Base-by-base conservation (phyloP, 768 basidiomycete species). In the Podaxis sp. region DNA sequence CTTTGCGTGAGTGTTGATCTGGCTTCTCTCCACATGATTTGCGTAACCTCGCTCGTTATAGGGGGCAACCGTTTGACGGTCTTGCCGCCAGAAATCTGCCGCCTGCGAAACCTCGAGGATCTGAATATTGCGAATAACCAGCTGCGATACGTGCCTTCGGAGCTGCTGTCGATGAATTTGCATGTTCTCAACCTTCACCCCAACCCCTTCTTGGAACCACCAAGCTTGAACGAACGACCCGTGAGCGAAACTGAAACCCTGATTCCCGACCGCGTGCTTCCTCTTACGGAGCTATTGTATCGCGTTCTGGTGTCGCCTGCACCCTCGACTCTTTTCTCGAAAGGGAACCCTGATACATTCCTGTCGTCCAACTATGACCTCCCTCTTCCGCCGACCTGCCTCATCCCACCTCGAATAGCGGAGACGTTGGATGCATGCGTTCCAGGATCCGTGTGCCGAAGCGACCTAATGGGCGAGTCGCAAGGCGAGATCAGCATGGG, bases 21-120 rank as follows among this genome's bases (percentile, higher is more conserved):
- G 36, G 16, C 18, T 55, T 56, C 35, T 52, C 14, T 51, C 35
- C 21, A 10, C 27, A 18, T 32, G 16, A 11, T 3, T 53, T 13
- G 42, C 38, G 57, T 42, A 32, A 57, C 42, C 5, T 28, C 25
- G 32, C 58, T 27, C 27, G 75, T 75, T 47, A 66, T 77, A 89
- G 90, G 87, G 2, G 72, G 72, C 4, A 92, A 92, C 66, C 66
- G 68, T 10, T 71, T 92, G 5, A 77, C 72, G 1, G 74, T 72
- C 42, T 69, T 91, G 18, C 89, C 90, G 1, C 82, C 89, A 0
- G 87, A 88, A 54, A 86, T 91, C 37, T 74, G 71, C 18, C 73
- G 73, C 5, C 74, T 91, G 16, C 73, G 67, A 7, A 79, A 80
- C 52, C 77, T 91, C 2, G 75, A 75, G 52, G 81, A 85, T 47